A percentile compares a stretch with the other conserved stretches of the same genome.
These are phyloP conservation scores for Udeniomyces megalosporus DNA, from an alignment of 768 basidiomycete species.

Conservation along the genomic window DNA sequence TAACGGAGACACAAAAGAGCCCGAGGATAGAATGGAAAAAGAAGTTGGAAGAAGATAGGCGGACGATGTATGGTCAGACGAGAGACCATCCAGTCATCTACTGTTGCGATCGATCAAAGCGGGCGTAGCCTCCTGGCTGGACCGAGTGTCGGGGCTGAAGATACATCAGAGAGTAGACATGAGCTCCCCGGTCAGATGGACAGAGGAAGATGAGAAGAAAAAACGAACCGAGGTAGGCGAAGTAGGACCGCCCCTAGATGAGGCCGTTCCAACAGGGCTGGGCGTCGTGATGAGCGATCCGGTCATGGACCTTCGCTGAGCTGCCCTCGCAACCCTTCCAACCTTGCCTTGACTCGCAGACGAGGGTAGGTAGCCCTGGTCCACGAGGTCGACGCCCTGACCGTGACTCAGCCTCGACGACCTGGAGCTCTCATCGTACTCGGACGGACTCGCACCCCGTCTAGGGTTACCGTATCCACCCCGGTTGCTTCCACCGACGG, in stretches of 20 bases:
- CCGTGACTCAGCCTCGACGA: constrained; percentile 16
- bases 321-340: constrained; percentile 53
- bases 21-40: no score
- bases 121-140: not conserved
- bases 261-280: no score
- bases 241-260: not conserved
- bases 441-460: constrained; percentile 34
- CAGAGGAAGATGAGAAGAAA: not conserved
- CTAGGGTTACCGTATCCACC: constrained; percentile 10
- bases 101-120: constrained; percentile 9
- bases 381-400: constrained; percentile 62
- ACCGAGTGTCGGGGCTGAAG: not conserved
- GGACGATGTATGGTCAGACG: no score
- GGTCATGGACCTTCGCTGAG: constrained; percentile 23
- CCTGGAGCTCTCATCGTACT: not conserved
- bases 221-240: constrained; percentile 3
- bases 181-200: no score
- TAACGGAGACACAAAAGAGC: no score
- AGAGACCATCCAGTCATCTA: not conserved
- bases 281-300: not conserved
- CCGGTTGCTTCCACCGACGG: constrained; percentile 33
- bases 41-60: no score
- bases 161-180: not conserved
- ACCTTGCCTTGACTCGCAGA: constrained; percentile 42
- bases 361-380: constrained; percentile 57